Conservation (phyloP, 352 stramenopile species). For the Phytophthora europaea region DNA sequence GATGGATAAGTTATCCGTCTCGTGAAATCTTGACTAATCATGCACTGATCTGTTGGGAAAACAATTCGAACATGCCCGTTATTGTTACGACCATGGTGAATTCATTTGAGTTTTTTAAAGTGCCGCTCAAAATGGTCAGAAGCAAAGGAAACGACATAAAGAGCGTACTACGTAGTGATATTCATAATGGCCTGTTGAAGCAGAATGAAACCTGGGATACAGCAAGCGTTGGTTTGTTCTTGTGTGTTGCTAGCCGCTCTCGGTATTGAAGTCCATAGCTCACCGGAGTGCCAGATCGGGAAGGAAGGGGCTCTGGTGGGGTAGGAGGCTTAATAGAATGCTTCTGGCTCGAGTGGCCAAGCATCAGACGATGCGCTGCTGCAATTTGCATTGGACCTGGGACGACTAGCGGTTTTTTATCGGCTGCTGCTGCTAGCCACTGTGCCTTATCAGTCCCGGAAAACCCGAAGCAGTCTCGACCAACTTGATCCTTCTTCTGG, state of each 20-base stretch:
- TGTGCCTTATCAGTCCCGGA: constrained; percentile 82
- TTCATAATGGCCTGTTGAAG: constrained; percentile 38
- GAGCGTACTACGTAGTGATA: too few relatives aligned
- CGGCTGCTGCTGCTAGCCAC: constrained; percentile 43
- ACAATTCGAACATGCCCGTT: too few relatives aligned
- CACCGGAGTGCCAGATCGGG: constrained; percentile 57
- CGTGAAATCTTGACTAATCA: constrained; percentile 63
- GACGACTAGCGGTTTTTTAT: constrained; percentile 74
- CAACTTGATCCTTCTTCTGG: constrained; percentile 59
- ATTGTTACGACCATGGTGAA: too few relatives aligned
- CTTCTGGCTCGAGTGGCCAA: constrained; percentile 88
- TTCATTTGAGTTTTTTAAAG: too few relatives aligned
- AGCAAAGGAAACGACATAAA: too few relatives aligned
- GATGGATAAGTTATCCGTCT: constrained; percentile 77
- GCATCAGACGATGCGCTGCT: constrained; percentile 83
- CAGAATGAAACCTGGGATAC: constrained; percentile 87
- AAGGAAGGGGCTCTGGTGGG: constrained; percentile 60
- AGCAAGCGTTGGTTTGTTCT: constrained; percentile 81
- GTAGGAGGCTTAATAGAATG: constrained; percentile 80
- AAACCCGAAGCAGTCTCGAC: constrained; percentile 85
- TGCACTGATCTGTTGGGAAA: too few relatives aligned
- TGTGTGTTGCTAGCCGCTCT: constrained; percentile 75
- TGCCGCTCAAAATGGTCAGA: neutral
- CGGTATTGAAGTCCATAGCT: constrained; percentile 86
- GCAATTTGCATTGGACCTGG: constrained; percentile 79